Evolutionary conservation across 768 basidiomycete species (phyloP), one percentile per base, ranked within the genome.

Genomic region (Ramaria sp.): DNA sequence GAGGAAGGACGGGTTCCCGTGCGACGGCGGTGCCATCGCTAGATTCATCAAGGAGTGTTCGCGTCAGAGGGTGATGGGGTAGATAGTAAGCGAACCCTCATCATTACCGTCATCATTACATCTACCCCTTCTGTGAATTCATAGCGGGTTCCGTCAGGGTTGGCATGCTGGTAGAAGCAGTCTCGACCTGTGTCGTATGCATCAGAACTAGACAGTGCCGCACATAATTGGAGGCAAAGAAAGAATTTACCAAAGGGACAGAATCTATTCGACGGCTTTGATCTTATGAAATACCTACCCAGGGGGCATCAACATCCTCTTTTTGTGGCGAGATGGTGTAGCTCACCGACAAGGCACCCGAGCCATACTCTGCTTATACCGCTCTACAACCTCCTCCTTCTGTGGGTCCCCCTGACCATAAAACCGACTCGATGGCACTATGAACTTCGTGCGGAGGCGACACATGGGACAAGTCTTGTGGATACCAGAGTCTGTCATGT

Each of bases 401-500:
- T 73, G 73, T 9, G 73, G 66, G 53, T 78, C 70, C 3, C 71
- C 78, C 2, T 78, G 73, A 15, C 73, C 73, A 63, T 74, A 82
- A 66, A 81, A 88, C 43, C 72, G 70, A n/a, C 81, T 82, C 2
- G 86, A 87, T 0, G 88, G 88, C 10, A 78, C 83, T 30, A 88
- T 78, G 57, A 83, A 88, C 47, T 73, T 76, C 39, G 86, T 84
- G 3, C 73, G 61, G 2, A 73, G 65, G 30, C 88, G 82, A 63
- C 88, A 90, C 70, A 86, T 79, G 0, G 88, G 88, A 62, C 88
- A 91, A 42, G 76, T 80, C 71, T 89, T 89, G 58, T 76, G 82
- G 50, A 76, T 79, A 20, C 76, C 78, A 5, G 82, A 80, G 36
- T 70, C 66, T 22, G 78, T 64, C 5, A 78, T 64, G 52, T 81